Evolutionary conservation across 2,329 filamentous ascomycete species (phyloP), one percentile per base, ranked within the genome.

Genomic region (Dothideomycetidae sp.): DNA sequence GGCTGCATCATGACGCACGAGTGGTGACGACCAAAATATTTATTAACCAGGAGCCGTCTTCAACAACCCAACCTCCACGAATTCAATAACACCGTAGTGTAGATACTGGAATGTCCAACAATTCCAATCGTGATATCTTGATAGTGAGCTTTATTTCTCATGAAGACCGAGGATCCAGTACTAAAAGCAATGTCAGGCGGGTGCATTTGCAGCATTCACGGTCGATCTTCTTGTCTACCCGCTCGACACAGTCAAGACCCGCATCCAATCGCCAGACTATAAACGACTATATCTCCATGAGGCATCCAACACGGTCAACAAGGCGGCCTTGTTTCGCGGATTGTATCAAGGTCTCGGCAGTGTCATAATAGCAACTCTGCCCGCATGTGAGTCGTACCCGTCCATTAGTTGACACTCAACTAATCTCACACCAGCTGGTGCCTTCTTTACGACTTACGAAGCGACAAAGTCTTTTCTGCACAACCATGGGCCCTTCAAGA

Each of bases 371-470:
- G 81, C 83, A 9, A 93, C 85, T 0, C 63, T 93, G n/a, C 85
- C 86, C n/a, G 81, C 81, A 39, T 82, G 79, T 82, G 56, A 43
- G 60, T 36, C 48, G 12, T 26, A 23, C 16, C 13, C 36, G n/a
- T 10, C 11, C 5, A 9, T 4, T 30, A 23, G 33, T 14, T 15
- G 7, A 35, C n/a, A 26, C 13, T 10, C 33, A 19, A n/a, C 15
- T 47, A 53, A 38, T 56, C 31, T 29, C 13, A 13, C 9, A 12
- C 34, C 46, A 80, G 81, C 84, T 36, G 84, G 83, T 42, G 68
- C 83, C 9, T 93, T 93, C 64, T 93, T 93, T 59, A 85, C 81
- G 2, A 86, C 81, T 1, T 93, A 93, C 56, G 85, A 93, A 60
- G 74, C 68, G 31, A 66, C 76, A 13, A 93, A 92, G 57, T 60